Evolutionary conservation across 805 yeast species (phyloP), one percentile per base, ranked within the genome.

Genomic region (Pichia membranifaciens): DNA sequence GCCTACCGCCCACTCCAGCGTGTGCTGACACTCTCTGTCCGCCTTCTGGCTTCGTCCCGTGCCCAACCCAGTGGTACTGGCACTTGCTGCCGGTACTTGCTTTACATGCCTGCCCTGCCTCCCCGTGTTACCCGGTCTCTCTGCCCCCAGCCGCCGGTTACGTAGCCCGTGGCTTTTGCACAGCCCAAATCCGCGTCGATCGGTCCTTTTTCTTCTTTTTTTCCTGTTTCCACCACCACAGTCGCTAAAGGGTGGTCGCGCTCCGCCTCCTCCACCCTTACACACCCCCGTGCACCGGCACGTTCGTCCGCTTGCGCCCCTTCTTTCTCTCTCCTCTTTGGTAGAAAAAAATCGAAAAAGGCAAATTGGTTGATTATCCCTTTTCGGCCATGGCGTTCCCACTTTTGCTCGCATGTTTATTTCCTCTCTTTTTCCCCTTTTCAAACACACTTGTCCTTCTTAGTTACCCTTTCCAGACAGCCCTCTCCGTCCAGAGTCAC

Each of bases 321-420:
- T 31, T 31, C 33, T 31, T 31, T 12, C 15, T 31, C 33, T 12
- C 33, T 31, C 33, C 15, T 31, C 13, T 16, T 36, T 16, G 7
- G 29, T 8, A 25, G 10, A 25, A 25, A 25, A 25, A 34, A 34
- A 12, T 23, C 42, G 21, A 29, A 40, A 29, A 53, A 51, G 62
- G 62, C 54, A 58, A 58, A 55, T 57, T 56, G 52, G 49, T 54
- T 56, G 61, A 57, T 58, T 49, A 52, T 38, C 58, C 59, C 29
- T 35, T 49, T 49, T 45, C 21, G 48, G 52, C 22, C 44, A 28
- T 42, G 22, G 20, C 32, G 18, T 18, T 13, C 28, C n/a, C 21
- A 9, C 21, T 31, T 29, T 37, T 23, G 12, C 32, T 22, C 20
- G 38, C 38, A 35, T 35, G 38, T 35, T 35, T 35, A 35, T 35